Evolutionary conservation across 805 yeast species (phyloP).

Genomic region (Cyberlindnera nakhonratchasimensis): DNA sequence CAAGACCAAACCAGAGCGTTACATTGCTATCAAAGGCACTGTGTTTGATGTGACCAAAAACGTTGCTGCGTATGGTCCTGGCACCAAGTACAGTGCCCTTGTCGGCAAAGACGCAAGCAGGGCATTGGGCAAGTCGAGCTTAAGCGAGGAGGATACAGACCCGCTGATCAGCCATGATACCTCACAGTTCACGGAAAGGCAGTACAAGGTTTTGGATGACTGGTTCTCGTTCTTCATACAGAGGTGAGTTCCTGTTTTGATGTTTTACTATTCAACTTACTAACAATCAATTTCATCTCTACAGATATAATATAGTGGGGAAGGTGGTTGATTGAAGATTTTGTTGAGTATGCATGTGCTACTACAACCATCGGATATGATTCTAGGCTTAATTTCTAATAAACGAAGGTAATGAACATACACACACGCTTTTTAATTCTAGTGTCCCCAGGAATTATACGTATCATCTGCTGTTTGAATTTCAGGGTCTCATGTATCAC

Average conservation of each 20-base stretch:
- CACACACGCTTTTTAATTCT: too few species aligned
- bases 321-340: constrained; percentile 5
- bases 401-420: too few species aligned
- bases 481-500: too few species aligned
- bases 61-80: constrained; percentile 68
- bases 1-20: constrained; percentile 43
- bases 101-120: constrained; percentile 78
- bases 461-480: too few species aligned
- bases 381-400: too few species aligned
- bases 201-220: constrained; percentile 60
- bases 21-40: constrained; percentile 71
- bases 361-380: too few species aligned
- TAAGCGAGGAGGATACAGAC: constrained; percentile 50
- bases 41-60: constrained; percentile 77
- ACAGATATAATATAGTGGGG: constrained; percentile 21
- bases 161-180: constrained; percentile 43
- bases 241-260: constrained; percentile 32
- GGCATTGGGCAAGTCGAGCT: constrained; percentile 66
- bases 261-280: not conserved
- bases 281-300: constrained; percentile 10
- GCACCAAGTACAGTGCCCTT: constrained; percentile 64
- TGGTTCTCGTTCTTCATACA: constrained; percentile 68
- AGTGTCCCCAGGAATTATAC: too few species aligned
- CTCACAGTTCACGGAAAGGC: constrained; percentile 53
- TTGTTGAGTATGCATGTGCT: too few species aligned